Base-by-base conservation (phyloP, 345 rosid species). In the Hibiscus tridactylites region DNA sequence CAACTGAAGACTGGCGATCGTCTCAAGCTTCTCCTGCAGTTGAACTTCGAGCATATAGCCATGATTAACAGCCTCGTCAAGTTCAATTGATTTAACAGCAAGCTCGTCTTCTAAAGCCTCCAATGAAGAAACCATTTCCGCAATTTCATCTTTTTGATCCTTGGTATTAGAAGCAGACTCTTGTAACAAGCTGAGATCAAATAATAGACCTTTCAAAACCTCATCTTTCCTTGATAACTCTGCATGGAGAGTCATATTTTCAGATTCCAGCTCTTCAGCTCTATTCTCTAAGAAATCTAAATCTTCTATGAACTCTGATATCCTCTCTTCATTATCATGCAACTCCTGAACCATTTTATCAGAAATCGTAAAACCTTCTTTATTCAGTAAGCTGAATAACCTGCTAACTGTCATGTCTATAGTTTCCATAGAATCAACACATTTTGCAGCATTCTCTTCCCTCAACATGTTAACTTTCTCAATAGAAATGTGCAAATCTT, bases 141-240 rank as follows among this genome's bases (percentile, higher is more conserved):
- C 86, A 62, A 91, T 81, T 81, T 88, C 88, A 81, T 91, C 97
- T 78, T 89, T 89, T 77, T 84, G 87, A 77, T 95, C 99, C 72
- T 78, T 88, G 16, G 84, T 79, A 71, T 75, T 87, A 63, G 97
- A 91, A 68, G 96, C 92, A 75, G 99, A 90, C 73, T 91, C 99
- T 76, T 94, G 99, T 77, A 94, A 75, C 73, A 90, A 79, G 80
- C 96, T 88, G 65, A 91, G 81, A 81, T 95, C 97, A 84, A 95
- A 95, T 76, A 79, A 82, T 73, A 95, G 75, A 68, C 97, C 99
- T 63, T 85, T 84, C 26, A 91, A 71, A 79, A 95, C 83, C 49
- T 89, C 93, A 74, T 95, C 93, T 75, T 91, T 95, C 84, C 97
- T 89, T 59, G 75, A 74, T 79, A 90, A 73, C 84, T 95, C 96